A percentile compares a stretch with the other conserved stretches of the same genome.
Conservation (phyloP, 805 yeast species). For the Saturnispora gosingensis region DNA sequence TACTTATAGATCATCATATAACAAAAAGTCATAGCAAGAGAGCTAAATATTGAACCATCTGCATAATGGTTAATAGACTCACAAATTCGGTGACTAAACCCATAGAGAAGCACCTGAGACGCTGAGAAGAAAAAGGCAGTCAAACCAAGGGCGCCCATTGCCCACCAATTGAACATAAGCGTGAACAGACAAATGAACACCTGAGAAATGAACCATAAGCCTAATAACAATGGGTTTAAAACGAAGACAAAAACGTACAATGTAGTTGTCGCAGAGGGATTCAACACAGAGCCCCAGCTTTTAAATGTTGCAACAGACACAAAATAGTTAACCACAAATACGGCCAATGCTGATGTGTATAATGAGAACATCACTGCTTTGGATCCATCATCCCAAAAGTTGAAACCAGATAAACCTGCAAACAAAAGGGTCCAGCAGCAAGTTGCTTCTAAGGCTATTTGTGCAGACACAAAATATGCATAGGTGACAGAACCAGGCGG, state of each 20-base stretch:
- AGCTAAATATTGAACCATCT: constrained; percentile 83
- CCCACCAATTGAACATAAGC: constrained; percentile 70
- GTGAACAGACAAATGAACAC: constrained; percentile 56
- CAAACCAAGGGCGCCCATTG: constrained; percentile 70
- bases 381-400: constrained; percentile 94
- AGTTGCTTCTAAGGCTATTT: constrained; percentile 64
- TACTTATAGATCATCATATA: constrained; percentile 93
- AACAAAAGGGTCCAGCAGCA: constrained; percentile 60
- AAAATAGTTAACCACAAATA: constrained; percentile 59
- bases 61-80: constrained; percentile 68
- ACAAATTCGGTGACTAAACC: constrained; percentile 59
- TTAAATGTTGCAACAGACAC: constrained; percentile 67
- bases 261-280: constrained; percentile 48
- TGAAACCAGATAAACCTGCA: constrained; percentile 76
- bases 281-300: constrained; percentile 44
- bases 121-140: constrained; percentile 65
- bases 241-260: constrained; percentile 65
- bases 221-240: constrained; percentile 57
- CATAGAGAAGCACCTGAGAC: constrained; percentile 75
- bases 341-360: constrained; percentile 40
- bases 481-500: constrained; percentile 75
- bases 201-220: constrained; percentile 59
- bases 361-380: constrained; percentile 47
- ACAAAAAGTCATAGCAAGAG: constrained; percentile 69
- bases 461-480: constrained; percentile 77